Evolutionary conservation across 2,329 filamentous ascomycete species (phyloP), one percentile per base, ranked within the genome.

Genomic region (Colletotrichum gloeosporioides): DNA sequence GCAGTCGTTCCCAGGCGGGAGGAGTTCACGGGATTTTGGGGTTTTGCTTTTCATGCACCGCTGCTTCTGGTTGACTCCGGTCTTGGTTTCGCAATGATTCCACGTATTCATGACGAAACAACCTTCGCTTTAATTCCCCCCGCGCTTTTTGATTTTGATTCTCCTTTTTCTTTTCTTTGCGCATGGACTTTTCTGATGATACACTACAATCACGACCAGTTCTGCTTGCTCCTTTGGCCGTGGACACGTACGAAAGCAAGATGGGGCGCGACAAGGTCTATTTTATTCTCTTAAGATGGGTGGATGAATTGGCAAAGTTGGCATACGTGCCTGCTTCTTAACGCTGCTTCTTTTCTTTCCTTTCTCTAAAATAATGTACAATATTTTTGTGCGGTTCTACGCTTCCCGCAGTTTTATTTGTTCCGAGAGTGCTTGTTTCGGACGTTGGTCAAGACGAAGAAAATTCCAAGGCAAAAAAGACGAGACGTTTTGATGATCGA

Each of bases 331-430:
- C 34, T 49, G 8, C 59, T 44, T 29, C 39, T 66, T 73, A 18
- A 61, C 29, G 62, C n/a, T 6, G 63, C 59, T 55, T 39, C n/a
- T 69, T 71, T 55, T 49, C 59, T 69, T 69, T 69, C 36, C 53
- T 44, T 72, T 71, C 59, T 75, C 65, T 72, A 55, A 76, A 63
- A 77, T 77, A 78, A 78, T 78, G 77, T 78, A 78, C 77, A 78
- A 78, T 78, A 77, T 44, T 62, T 39, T 59, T 65, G 64, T 32
- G 55, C 36, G 39, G 53, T 59, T 62, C 29, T 29, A 36, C 34
- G n/a, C 66, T 57, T 63, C 32, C 39, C 25, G 15, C 53, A 53
- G 18, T 57, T 64, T 63, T 34, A 49, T 18, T 49, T 49, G 44
- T 55, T 25, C 22, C 34, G 61, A 55, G 18, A 65, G 53, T 69